Evolutionary conservation across 495 filamentous ascomycete genomes (phyloP).

Genomic region (Penicillium tannophilum): DNA sequence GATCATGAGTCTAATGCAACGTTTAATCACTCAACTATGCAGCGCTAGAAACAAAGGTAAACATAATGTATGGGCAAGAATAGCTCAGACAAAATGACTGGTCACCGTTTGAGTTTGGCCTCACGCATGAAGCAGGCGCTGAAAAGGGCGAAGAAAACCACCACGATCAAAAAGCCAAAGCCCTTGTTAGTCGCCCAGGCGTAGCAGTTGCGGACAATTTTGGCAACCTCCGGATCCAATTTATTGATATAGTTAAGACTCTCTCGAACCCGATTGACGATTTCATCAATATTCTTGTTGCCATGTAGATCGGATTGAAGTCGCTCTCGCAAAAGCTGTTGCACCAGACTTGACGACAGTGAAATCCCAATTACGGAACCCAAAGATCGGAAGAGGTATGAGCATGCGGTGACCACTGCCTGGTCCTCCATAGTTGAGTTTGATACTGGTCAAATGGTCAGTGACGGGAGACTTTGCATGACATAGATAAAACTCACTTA

Average conservation of each 20-base stretch:
- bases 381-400: constrained; percentile 82
- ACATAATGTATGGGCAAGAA: neutral
- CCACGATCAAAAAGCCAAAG: constrained; percentile 45
- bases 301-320: constrained; percentile 55
- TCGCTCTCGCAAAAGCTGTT: constrained; percentile 64
- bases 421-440: constrained; percentile 69
- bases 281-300: constrained; percentile 64
- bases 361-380: constrained; percentile 78
- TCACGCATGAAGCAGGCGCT: constrained; percentile 50
- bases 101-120: constrained; percentile 38
- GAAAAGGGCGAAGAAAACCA: constrained; percentile 49
- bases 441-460: constrained; percentile 56
- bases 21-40: neutral
- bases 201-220: constrained; percentile 71
- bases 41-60: neutral
- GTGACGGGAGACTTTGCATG: neutral
- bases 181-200: constrained; percentile 52
- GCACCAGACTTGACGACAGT: constrained; percentile 69
- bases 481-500: constrained; percentile 46
- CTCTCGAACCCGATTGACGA: constrained; percentile 71
- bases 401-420: constrained; percentile 80
- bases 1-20: neutral
- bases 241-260: constrained; percentile 71
- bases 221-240: constrained; percentile 62
- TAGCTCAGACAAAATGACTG: neutral